Conservation (phyloP, 352 stramenopile genomes). For the Globisporangium iwayamae region DNA sequence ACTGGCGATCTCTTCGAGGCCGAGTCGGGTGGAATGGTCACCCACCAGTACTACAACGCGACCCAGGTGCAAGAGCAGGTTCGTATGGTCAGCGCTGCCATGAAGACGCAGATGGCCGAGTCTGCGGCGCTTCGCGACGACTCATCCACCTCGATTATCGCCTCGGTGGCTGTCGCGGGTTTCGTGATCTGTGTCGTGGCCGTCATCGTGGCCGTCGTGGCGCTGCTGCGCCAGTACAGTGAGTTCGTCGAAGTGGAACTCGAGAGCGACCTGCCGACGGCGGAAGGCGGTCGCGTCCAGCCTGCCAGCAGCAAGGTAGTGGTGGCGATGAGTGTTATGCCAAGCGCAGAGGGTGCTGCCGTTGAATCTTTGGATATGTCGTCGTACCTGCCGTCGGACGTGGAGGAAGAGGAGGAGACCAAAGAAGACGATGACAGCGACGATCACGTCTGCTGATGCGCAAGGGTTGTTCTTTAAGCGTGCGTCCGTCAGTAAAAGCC, state of each 20-base stretch:
- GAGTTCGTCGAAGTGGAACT: constrained; percentile 4
- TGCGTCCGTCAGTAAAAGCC: neutral
- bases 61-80: constrained; percentile 5
- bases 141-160: constrained; percentile 11
- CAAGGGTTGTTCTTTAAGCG: no score
- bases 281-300: neutral
- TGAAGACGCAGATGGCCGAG: constrained; percentile 20
- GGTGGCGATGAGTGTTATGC: neutral
- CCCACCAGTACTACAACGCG: constrained; percentile 12
- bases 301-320: neutral
- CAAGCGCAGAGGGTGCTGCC: neutral
- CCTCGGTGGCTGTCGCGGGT: constrained; percentile 13
- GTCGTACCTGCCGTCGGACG: constrained; percentile 3
- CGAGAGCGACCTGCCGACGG: constrained; percentile 11
- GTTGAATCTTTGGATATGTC: neutral
- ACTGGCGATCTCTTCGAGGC: neutral
- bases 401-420: constrained; percentile 7
- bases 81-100: constrained; percentile 5
- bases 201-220: constrained; percentile 20
- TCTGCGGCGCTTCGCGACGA: constrained; percentile 13
- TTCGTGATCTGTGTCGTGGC: constrained; percentile 16
- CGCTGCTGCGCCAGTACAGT: constrained; percentile 16
- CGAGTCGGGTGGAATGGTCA: neutral
- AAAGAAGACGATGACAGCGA: neutral
- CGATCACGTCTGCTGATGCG: neutral